Percentiles rank a stretch among this genome's conserved stretches.
phyloP scores from a whole-genome alignment of 2,329 filamentous ascomycete genomes.

The Cladosporium sp. region DNA sequence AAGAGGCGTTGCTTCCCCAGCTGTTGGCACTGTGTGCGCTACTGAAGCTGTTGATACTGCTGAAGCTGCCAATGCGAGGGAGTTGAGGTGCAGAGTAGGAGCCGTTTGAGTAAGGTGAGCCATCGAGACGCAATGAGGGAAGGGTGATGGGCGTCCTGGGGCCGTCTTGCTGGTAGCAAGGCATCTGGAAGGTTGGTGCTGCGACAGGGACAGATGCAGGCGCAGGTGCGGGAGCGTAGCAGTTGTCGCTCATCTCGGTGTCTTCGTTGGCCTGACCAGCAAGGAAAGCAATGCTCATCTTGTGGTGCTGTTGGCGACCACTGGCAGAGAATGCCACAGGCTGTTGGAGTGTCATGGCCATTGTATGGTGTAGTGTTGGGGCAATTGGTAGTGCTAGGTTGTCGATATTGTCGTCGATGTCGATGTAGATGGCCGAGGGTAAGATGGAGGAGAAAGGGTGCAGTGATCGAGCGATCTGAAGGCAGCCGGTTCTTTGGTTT shows the following conservation, averaged over 20 bases:
- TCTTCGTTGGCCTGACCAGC: conserved; percentile 6
- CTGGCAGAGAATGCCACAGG: conserved; percentile 10
- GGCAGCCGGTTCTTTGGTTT: conserved; percentile 16
- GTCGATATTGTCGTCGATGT: neutral
- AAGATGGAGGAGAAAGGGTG: conserved; percentile 3
- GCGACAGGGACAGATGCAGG: neutral
- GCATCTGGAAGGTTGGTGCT: conserved; percentile 15
- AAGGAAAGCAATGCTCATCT: conserved; percentile 19
- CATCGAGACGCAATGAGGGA: conserved; percentile 13
- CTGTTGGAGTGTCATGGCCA: conserved; percentile 17
- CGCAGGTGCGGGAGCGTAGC: conserved; percentile 5
- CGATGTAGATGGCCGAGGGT: neutral
- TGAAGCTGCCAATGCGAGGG: conserved; percentile 16
- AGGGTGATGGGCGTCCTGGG: conserved; percentile 16
- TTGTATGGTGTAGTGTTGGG: neutral
- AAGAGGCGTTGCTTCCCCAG: conserved; percentile 11
- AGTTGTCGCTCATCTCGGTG: conserved; percentile 16
- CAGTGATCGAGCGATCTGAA: conserved; percentile 18
- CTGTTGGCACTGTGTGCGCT: conserved; percentile 16
- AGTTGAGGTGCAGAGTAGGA: conserved; percentile 14
- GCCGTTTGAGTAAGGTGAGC: conserved; percentile 15
- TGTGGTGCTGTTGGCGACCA: conserved; percentile 17
- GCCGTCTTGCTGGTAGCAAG: conserved; percentile 13
- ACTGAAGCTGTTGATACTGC: conserved; percentile 17
- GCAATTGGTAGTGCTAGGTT: neutral